A percentile compares a stretch with the other conserved stretches of the same genome.
Evolutionary conservation across 2,329 filamentous ascomycete genomes (phyloP).

Genomic region (Ceratocystis albifundus): DNA sequence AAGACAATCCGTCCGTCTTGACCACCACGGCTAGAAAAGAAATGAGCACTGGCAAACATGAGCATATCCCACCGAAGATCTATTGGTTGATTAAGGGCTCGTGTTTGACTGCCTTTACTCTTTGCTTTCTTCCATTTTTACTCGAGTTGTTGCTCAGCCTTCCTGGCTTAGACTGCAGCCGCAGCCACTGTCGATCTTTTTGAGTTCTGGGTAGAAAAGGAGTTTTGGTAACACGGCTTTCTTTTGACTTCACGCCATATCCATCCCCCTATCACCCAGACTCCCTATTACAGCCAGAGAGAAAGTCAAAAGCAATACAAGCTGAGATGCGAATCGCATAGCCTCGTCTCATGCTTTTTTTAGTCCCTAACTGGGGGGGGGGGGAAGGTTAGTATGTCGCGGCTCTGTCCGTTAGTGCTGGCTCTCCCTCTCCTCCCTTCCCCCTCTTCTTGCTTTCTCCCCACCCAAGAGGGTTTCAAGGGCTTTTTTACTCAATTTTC

Average conservation of each 20-base stretch:
- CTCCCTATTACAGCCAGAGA: no score
- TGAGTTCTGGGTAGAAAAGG: neutral
- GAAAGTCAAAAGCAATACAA: no score
- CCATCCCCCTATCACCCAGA: neutral
- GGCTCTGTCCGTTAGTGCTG: no score
- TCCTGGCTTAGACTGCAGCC: neutral
- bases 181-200: neutral
- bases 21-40: neutral
- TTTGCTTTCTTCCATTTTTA: no score
- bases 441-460: no score
- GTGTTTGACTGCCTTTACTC: no score
- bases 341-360: neutral
- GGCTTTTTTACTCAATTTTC: no score
- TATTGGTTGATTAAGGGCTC: neutral
- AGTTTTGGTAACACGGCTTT: conserved; percentile 2
- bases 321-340: no score
- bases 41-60: neutral
- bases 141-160: neutral
- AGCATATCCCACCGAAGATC: neutral
- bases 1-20: neutral
- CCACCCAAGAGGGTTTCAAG: no score
- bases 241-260: neutral
- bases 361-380: no score
- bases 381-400: no score
- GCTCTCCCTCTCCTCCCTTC: no score